Evolutionary conservation across 129 eudicot species (phyloP).

Genomic region (Kitagawia praeruptora): DNA sequence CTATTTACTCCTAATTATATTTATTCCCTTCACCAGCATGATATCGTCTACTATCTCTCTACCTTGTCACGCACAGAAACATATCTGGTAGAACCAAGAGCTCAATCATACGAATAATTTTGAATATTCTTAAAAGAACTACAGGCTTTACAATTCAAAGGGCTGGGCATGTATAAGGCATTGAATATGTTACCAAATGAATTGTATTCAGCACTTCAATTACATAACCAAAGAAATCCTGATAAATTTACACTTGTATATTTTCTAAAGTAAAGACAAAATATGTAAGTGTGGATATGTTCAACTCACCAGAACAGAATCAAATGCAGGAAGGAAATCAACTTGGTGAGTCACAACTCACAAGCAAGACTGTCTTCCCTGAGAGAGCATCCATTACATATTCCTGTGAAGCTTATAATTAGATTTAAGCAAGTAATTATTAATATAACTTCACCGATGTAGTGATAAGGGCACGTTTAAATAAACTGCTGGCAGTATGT

Average conservation of each 20-base stretch:
- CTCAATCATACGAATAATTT: not conserved
- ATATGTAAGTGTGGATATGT: slow-evolving; percentile 21
- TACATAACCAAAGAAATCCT: not conserved
- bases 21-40: not conserved
- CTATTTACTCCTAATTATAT: not conserved
- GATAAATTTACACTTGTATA: not conserved
- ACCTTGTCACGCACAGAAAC: not conserved
- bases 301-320: slow-evolving; percentile 71
- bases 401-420: slow-evolving; percentile 42
- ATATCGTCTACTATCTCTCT: not conserved
- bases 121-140: not conserved
- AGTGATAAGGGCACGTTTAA: slow-evolving; percentile 16
- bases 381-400: slow-evolving; percentile 82
- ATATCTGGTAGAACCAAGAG: not conserved
- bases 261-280: slow-evolving; percentile 33
- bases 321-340: slow-evolving; percentile 91
- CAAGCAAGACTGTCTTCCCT: slow-evolving; percentile 78
- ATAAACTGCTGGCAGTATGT: too few relatives aligned
- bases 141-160: not conserved
- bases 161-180: slow-evolving; percentile 4
- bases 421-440: not conserved
- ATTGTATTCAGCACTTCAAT: not conserved
- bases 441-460: not conserved
- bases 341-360: slow-evolving; percentile 99
- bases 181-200: slow-evolving; percentile 23